Evolutionary conservation across 2,329 filamentous ascomycete species (phyloP), one percentile per base, ranked within the genome.

Genomic region (Alternaria atra): DNA sequence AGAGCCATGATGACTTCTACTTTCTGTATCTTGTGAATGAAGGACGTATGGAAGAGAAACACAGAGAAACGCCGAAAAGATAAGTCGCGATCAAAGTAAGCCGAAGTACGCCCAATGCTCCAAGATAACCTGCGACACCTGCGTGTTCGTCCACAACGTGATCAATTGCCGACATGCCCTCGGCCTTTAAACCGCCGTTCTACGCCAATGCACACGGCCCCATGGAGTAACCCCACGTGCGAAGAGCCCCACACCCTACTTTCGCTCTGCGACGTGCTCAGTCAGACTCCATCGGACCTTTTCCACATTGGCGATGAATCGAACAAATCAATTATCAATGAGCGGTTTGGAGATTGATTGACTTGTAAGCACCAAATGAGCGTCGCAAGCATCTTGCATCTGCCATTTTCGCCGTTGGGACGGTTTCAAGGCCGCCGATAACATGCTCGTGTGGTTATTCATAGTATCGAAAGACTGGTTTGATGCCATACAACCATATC

Each of bases 101-200:
- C 34, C 37, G 40, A 48, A 56, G 42, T 44, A 47, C 29, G 52
- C 34, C 35, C 48, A 56, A 30, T 57, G 63, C 56, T 17, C 51
- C 47, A 52, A 52, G 47, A 60, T 60, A 60, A 61, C 47, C 61
- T 47, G 56, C 63, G 57, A 64, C 69, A 54, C 20, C 20, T 20
- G 20, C 2, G 20, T 50, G 61, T 52, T 48, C 60, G 50, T 39
- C 54, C 29, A 54, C 58, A 68, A 72, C 64, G 68, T 72, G 69
- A 72, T 69, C 57, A 65, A 70, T 72, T 72, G 64, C 69, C 69
- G 69, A 67, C 65, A 37, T 59, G 55, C 64, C 68, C 68, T 71
- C 68, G 69, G 69, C 50, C 58, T 59, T 58, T 34, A 15, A 50
- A 25, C 52, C 43, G 53, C 15, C 44, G 25, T 32, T 44, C 25